phyloP scores from a whole-genome alignment of 139 green algal genomes.

The Trebouxia sp. region DNA sequence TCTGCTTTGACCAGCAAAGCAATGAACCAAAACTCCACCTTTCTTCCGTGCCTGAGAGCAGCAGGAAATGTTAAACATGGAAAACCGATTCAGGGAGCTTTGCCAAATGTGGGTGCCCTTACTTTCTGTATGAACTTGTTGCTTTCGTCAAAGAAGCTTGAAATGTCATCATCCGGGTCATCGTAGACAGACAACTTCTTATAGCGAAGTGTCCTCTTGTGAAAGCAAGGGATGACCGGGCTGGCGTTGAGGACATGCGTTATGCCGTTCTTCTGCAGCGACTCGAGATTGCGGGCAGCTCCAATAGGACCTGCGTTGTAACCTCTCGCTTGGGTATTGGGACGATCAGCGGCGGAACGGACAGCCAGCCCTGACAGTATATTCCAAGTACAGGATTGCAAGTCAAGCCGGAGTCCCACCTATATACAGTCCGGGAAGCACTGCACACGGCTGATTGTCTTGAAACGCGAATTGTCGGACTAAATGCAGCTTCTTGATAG shows the following conservation, averaged over 20 bases:
- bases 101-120: not conserved
- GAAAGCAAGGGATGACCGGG: slow-evolving; percentile 54
- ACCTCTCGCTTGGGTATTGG: no score
- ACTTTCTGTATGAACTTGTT: slow-evolving; percentile 37
- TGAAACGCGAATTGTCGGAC: slow-evolving; percentile 23
- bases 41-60: slow-evolving; percentile 28
- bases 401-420: slow-evolving; percentile 6
- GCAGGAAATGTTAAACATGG: no score
- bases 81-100: no score
- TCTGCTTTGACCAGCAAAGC: slow-evolving; percentile 42
- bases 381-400: no score
- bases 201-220: slow-evolving; percentile 27
- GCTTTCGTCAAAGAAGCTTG: slow-evolving; percentile 29
- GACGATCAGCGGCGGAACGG: no score
- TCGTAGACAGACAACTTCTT: slow-evolving; percentile 35
- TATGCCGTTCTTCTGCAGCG: slow-evolving; percentile 37
- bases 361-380: no score
- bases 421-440: slow-evolving; percentile 42
- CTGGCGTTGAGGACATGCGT: slow-evolving; percentile 43
- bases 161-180: slow-evolving; percentile 39
- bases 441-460: slow-evolving; percentile 38
- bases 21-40: slow-evolving; percentile 43
- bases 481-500: slow-evolving; percentile 33
- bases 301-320: slow-evolving; percentile 43
- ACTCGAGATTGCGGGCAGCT: slow-evolving; percentile 51